phyloP scores from a whole-genome alignment of 768 basidiomycete genomes.

The Rhodotorula taiwanensis region DNA sequence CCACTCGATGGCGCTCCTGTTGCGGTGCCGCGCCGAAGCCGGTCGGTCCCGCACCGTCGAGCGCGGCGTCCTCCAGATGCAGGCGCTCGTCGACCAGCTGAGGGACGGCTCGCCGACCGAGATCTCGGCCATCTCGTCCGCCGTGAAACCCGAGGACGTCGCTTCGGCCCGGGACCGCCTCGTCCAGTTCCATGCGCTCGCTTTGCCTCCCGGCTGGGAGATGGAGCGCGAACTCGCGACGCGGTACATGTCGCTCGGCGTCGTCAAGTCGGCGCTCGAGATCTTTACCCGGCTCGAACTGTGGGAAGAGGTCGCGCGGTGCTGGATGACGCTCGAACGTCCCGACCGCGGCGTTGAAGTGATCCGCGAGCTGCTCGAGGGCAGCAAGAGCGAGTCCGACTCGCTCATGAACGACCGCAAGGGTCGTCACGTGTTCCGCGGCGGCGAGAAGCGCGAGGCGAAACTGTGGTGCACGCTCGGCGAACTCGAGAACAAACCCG shows the following conservation, averaged over 20 bases:
- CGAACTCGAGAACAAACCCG: slow-evolving; percentile 69
- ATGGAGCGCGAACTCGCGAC: slow-evolving; percentile 82
- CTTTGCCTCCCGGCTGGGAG: slow-evolving; percentile 84
- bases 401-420: slow-evolving; percentile 54
- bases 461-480: slow-evolving; percentile 94
- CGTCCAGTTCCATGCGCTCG: slow-evolving; percentile 68
- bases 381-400: slow-evolving; percentile 75
- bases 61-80: slow-evolving; percentile 81
- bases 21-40: slow-evolving; percentile 85
- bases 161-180: slow-evolving; percentile 67
- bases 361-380: slow-evolving; percentile 77
- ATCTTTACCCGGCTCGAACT: slow-evolving; percentile 92
- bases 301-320: slow-evolving; percentile 95
- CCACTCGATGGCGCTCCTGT: slow-evolving; percentile 90
- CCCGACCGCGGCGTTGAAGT: slow-evolving; percentile 69
- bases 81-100: slow-evolving; percentile 88
- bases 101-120: slow-evolving; percentile 40
- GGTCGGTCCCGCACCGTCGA: slow-evolving; percentile 86
- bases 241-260: slow-evolving; percentile 76
- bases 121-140: slow-evolving; percentile 30
- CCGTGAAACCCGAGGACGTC: slow-evolving; percentile 48
- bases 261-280: slow-evolving; percentile 79
- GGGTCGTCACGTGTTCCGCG: slow-evolving; percentile 38
- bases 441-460: slow-evolving; percentile 68
- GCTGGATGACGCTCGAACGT: slow-evolving; percentile 73